Base-by-base conservation (phyloP, 2,329 filamentous ascomycete genomes). In the Fusarium austroafricanum region DNA sequence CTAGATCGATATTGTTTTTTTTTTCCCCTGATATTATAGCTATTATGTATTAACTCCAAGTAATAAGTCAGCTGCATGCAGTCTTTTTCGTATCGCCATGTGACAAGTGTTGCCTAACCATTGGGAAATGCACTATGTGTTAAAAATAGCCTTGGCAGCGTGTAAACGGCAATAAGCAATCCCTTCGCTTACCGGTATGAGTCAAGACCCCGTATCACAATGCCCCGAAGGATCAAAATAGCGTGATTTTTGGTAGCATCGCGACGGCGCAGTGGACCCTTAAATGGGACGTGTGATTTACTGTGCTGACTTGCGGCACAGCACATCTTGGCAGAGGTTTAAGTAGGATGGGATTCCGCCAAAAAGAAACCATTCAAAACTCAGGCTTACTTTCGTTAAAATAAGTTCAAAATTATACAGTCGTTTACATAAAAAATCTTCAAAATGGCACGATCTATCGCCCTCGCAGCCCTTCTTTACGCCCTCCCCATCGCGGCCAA, bases 301-400 rank as follows among this genome's bases (percentile, higher is more conserved):
- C 33, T 31, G 33, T 10, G 42, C 8, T 40, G 10, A 28, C 33
- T n/a, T 46, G 23, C 23, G 31, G n/a, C 31, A 37, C 40, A 29
- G 43, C 23, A 55, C 11, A 18, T 31, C 52, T 55, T 55, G 52
- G 52, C 52, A 55, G 43, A 43, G 43, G 33, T 33, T 49, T 55
- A 49, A 49, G 47, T 20, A 49, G 18, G 4, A 18, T 9, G 17
- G 10, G 18, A n/a, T 3, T 21, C 26, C 12, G 8, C 4, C 5
- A 18, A 23, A 15, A 4, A 26, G 12, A 39, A 23, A 1, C 33
- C 33, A 5, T 17, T n/a, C n/a, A n/a, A 38, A 9, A 11, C 9
- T 8, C 14, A 21, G 21, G 14, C 26, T 47, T 18, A 38, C 40
- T 28, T 37, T 54, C 40, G 23, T 29, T 51, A 40, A 15, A 17